Conservation (phyloP, 176 grass and related monocot genomes). For the Otatea glauca region DNA sequence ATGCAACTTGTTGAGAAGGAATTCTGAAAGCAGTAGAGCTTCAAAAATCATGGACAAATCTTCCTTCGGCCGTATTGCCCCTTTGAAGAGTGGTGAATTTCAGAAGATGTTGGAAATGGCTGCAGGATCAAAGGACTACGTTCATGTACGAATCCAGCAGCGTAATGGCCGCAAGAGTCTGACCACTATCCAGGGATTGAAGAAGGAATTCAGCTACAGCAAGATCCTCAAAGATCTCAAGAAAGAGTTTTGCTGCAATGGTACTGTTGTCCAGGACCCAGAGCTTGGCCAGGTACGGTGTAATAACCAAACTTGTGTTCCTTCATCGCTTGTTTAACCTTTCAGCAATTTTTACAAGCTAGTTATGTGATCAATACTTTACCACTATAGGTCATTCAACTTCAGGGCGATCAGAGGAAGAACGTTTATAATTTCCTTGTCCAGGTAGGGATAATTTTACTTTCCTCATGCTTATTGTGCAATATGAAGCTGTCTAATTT, state of each 20-base stretch:
- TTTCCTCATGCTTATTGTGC: not conserved
- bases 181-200: no score
- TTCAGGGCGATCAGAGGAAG: conserved; percentile 99
- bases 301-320: not conserved
- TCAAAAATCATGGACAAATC: no score
- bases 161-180: no score
- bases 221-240: no score
- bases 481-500: conserved; percentile 22
- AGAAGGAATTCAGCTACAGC: no score
- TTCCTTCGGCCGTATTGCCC: no score
- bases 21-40: no score
- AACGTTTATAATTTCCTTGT: conserved; percentile 99
- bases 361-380: conserved; percentile 14
- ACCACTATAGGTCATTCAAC: conserved; percentile 84
- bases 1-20: no score
- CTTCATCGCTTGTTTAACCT: not conserved
- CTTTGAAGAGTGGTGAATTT: no score
- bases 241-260: conserved; percentile 99
- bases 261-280: conserved; percentile 97
- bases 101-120: no score
- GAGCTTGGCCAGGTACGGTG: conserved; percentile 84
- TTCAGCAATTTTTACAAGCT: not conserved
- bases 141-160: no score
- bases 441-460: conserved; percentile 57
- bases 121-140: no score